Evolutionary conservation across 2,329 filamentous ascomycete genomes (phyloP), one percentile per base, ranked within the genome.

Genomic region (Lasiodiplodia sp.): DNA sequence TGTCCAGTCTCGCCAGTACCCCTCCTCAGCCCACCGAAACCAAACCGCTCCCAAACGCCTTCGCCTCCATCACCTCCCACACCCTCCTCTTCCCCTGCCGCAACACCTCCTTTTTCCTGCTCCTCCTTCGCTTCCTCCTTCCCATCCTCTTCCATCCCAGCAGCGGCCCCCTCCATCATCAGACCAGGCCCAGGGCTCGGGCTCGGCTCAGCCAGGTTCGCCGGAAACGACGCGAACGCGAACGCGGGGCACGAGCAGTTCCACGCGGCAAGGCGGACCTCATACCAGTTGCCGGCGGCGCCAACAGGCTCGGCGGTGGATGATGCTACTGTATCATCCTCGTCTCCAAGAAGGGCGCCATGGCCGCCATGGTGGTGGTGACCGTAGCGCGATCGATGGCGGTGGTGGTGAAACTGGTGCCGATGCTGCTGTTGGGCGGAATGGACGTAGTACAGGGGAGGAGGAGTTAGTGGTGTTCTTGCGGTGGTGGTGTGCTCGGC

Each of bases 231-330:
- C 23, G 90, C 84, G 71, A 96, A 90, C 0, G 91, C 86, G 79
- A 98, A 98, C 1, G 89, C 90, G 3, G 94, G 91, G 82, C 96
- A 99, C 1, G 89, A 92, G 79, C 96, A 99, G 78, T 91, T 94
- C 96, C 96, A 98, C 1, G 91, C 88, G 0, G 79, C 73, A 1
- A 94, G 85, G 11, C 90, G 87, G 18, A 98, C 92, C 73, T 92
- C 84, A 79, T 97, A 96, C 63, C 57, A 71, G 6, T 23, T 53
- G 7, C 7, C 44, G 14, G n/a, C 58, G 18, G 21, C 10, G 16
- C 31, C 31, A 34, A 2, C 31, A 7, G 31, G 31, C 31, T 34
- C 31, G 31, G 40, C 16, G 12, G 52, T 10, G 10, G 25, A 23
- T 16, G 3, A 28, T 16, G 60, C 16, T 28, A 28, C 28, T 44